phyloP scores from a whole-genome alignment of 495 filamentous ascomycete genomes.

The Podospora comata region DNA sequence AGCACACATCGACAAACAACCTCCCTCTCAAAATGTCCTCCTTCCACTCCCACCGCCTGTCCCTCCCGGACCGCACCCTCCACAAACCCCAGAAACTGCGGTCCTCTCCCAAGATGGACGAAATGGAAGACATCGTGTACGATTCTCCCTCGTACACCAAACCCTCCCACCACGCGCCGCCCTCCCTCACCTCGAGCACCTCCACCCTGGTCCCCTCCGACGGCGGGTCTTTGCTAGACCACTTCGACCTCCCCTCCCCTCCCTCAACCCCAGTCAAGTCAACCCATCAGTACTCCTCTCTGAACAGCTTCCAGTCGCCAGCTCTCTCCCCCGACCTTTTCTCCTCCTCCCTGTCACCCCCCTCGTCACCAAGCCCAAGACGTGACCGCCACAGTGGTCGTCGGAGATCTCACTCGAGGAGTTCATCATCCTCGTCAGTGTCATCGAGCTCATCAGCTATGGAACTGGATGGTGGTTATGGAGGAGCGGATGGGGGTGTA shows the following conservation, averaged over 20 bases:
- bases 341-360: conserved; percentile 1
- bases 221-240: conserved; percentile 22
- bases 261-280: conserved; percentile 17
- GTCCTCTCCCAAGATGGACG: neutral
- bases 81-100: neutral
- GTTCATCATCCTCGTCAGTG: conserved; percentile 8
- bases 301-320: conserved; percentile 11
- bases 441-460: neutral
- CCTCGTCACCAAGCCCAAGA: neutral
- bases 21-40: conserved; percentile 13
- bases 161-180: neutral
- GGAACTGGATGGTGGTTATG: neutral
- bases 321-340: conserved; percentile 7
- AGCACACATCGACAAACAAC: neutral
- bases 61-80: conserved; percentile 9
- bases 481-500: neutral
- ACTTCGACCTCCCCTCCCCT: conserved; percentile 26
- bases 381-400: neutral
- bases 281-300: conserved; percentile 1
- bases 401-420: conserved; percentile 2
- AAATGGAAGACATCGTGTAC: conserved; percentile 12
- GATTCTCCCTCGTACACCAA: neutral
- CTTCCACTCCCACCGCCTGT: conserved; percentile 9
- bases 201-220: conserved; percentile 21
- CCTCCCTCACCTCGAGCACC: conserved; percentile 10